phyloP scores from a whole-genome alignment of 257 asterid genomes.

The Solanum sejunctum region DNA sequence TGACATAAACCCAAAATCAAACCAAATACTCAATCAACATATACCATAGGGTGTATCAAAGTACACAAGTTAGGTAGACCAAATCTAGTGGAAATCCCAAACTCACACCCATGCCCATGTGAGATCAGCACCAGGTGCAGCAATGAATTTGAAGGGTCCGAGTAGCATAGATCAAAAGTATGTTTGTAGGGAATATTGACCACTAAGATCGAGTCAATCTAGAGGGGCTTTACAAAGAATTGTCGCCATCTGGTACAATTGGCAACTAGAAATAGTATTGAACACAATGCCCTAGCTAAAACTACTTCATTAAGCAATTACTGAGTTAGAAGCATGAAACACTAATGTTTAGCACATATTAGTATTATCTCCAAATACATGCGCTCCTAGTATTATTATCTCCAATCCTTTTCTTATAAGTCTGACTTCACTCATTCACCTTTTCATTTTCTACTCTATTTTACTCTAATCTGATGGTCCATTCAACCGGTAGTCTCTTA shows the following conservation, averaged over 20 bases:
- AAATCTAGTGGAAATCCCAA: neutral
- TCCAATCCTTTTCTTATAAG: neutral
- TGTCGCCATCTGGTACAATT: neutral
- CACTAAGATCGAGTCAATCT: neutral
- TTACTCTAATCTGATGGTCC: neutral
- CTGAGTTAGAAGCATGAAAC: neutral
- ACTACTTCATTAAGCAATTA: neutral
- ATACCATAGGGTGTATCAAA: neutral
- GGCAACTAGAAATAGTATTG: neutral
- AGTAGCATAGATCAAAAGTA: neutral
- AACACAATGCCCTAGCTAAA: neutral
- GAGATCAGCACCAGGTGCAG: neutral
- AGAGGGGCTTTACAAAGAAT: too few relatives aligned
- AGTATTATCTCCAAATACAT: neutral
- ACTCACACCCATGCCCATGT: neutral
- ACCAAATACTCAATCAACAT: neutral
- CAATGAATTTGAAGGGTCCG: neutral
- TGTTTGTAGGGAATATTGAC: neutral
- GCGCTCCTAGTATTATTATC: neutral
- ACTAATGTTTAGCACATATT: neutral
- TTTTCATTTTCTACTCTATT: neutral
- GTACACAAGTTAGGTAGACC: neutral
- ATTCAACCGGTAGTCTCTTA: neutral
- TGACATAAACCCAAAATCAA: neutral
- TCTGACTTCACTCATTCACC: neutral